These are phyloP conservation scores for Lactarius sp. DNA, from an alignment of 768 basidiomycete genomes.

Conservation along the genomic window DNA sequence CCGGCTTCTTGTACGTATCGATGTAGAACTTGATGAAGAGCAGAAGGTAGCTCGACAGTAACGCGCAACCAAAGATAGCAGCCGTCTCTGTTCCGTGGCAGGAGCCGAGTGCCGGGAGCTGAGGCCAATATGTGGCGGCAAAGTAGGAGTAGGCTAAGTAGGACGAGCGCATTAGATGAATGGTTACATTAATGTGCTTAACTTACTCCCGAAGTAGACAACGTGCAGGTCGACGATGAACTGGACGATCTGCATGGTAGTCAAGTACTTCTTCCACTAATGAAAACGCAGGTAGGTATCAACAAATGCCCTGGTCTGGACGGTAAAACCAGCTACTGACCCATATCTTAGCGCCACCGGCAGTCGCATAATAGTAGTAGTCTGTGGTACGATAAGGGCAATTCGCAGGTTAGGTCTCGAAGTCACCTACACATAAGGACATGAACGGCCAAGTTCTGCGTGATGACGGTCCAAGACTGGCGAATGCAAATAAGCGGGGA, in stretches of 20 bases:
- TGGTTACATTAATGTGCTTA: background rate
- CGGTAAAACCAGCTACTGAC: conserved; percentile 39
- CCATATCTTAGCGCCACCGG: conserved; percentile 96
- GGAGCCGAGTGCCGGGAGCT: conserved; percentile 66
- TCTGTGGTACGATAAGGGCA: conserved; percentile 43
- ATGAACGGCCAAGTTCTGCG: conserved; percentile 87
- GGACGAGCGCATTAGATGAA: background rate
- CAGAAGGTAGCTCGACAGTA: conserved; percentile 86
- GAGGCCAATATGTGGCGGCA: conserved; percentile 48
- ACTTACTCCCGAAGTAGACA: conserved; percentile 94
- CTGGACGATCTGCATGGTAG: conserved; percentile 93
- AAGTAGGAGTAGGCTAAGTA: conserved; percentile 75
- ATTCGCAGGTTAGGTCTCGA: background rate
- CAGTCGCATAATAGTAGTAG: conserved; percentile 99
- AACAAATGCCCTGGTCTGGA: background rate
- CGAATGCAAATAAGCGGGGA: background rate
- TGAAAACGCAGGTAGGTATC: background rate
- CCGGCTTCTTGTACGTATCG: conserved; percentile 73
- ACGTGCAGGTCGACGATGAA: conserved; percentile 88
- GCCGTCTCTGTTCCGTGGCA: conserved; percentile 89
- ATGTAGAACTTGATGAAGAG: conserved; percentile 97
- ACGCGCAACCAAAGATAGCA: conserved; percentile 82
- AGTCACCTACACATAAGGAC: conserved; percentile 88
- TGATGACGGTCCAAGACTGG: conserved; percentile 95
- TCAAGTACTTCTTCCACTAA: conserved; percentile 99